Evolutionary conservation across 2,329 filamentous ascomycete species (phyloP), one percentile per base, ranked within the genome.

Genomic region (Lecanicillium sp.): DNA sequence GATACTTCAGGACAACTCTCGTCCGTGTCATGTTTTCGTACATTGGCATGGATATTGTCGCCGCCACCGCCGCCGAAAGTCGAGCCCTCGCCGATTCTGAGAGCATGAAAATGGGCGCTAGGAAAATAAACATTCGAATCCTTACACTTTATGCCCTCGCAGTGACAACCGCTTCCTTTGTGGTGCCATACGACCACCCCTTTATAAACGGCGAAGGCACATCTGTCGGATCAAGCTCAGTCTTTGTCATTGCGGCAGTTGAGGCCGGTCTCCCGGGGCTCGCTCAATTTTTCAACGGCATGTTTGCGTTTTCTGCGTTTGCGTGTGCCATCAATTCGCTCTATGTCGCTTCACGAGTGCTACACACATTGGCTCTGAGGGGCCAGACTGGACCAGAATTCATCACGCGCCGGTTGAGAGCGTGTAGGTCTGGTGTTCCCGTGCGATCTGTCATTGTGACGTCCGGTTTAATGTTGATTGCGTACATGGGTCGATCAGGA

Each of bases 381-480:
- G 58, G 57, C 9, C 59, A 62, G 42, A 60, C 58, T 0, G 58
- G 60, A 5, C 60, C 60, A 3, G 61, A 63, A 37, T 64, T 60
- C 37, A 63, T 64, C 41, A 62, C 62, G 5, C 48, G 51, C 30
- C 51, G 62, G 29, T 40, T 64, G 28, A 51, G 55, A 29, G 50
- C 55, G 33, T 62, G 58, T 38, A 51, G 56, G 20, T 56, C 52
- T 1, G 62, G 62, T 9, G 62, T 65, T 5, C 62, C 62, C 1
- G 46, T 62, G 7, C 50, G 62, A 41, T 55, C 62, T 2, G 59
- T 65, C 4, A 42, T 63, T n/a, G 58, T 50, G n/a, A 65, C 61
- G 12, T 57, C 51, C 12, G 44, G 44, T n/a, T 44, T 65, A 42
- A 60, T 60, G 55, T 44, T 64, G 33, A 45, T 65, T 13, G 57